Base-by-base conservation (phyloP, 2,329 filamentous ascomycete species). In the Cytospora schulzeri region DNA sequence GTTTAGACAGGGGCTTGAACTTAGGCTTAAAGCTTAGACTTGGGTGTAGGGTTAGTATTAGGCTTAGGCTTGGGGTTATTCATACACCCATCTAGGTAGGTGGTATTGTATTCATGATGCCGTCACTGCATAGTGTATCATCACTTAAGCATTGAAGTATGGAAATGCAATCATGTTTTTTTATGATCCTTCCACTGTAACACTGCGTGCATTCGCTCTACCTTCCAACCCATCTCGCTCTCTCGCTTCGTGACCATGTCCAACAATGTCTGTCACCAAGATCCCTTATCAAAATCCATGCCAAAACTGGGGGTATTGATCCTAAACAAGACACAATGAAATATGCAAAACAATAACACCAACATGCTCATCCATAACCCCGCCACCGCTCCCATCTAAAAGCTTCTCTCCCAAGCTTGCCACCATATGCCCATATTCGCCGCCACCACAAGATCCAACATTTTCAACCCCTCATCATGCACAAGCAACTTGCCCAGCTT, bases 401-500 rank as follows among this genome's bases (percentile, higher is more conserved):
- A 78, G 72, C 77, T 81, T 71, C 79, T 82, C 71, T 92, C 90
- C 85, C 93, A 97, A 4, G 91, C 88, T 70, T 88, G 88, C 93
- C 94, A 98, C 92, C 93, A 99, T 19, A 98, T 80, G 1, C 91
- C 92, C 78, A 99, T 86, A 73, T 97, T 97, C 14, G 93, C 91
- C 4, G 94, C 92, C 24, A 99, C 92, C 0, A 96, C 81, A 65
- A 99, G 76, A 80, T 99, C 95, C 71, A 98, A 77, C 94, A 99
- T 98, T 80, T 96, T 96, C 69, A 96, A 78, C 0, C 95, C 95
- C 71, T 96, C 93, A 63, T 94, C 88, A 70, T 93, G 87, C 45
- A 99, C 84, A 59, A 98, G 92, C 59, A 99, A 79, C 77, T 98
- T 99, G 0, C 94, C 95, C 70, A 99, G 80, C 79, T 99, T 99